Percentiles rank a stretch among this genome's conserved stretches.
phyloP scores from a whole-genome alignment of 2,329 filamentous ascomycete species.

The Fusarium tricinctum region DNA sequence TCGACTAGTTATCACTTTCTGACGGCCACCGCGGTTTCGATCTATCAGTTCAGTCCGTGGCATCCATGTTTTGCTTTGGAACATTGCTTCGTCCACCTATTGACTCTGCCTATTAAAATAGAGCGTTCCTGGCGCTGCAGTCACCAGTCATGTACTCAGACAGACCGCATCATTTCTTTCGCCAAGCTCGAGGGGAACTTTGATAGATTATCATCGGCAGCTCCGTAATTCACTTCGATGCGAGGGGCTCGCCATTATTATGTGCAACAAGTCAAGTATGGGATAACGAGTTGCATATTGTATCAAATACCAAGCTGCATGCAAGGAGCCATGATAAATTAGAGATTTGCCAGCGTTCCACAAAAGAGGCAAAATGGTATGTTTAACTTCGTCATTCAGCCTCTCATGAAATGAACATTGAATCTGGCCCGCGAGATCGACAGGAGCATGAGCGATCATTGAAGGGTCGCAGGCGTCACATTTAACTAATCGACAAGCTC shows the following conservation, averaged over 20 bases:
- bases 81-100: constrained; percentile 34
- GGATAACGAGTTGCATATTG: constrained; percentile 1
- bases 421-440: constrained; percentile 42
- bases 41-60: constrained; percentile 43
- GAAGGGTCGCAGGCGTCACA: constrained; percentile 9
- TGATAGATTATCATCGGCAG: constrained; percentile 19
- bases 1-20: constrained; percentile 18
- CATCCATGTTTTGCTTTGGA: constrained; percentile 45
- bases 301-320: constrained; percentile 12
- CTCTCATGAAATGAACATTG: constrained; percentile 14
- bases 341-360: constrained; percentile 23
- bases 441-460: constrained; percentile 42
- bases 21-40: constrained; percentile 27
- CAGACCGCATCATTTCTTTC: constrained; percentile 36
- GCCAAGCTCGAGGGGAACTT: constrained; percentile 11
- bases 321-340: constrained; percentile 13
- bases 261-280: constrained; percentile 8
- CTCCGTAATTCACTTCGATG: constrained; percentile 16
- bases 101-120: constrained; percentile 19
- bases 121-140: constrained; percentile 20
- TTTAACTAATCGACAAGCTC: constrained; percentile 11
- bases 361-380: constrained; percentile 16
- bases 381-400: constrained; percentile 29
- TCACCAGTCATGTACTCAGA: constrained; percentile 22
- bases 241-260: neutral